phyloP scores from a whole-genome alignment of 1,139 yeast species.

The Blastobotrys niveus region DNA sequence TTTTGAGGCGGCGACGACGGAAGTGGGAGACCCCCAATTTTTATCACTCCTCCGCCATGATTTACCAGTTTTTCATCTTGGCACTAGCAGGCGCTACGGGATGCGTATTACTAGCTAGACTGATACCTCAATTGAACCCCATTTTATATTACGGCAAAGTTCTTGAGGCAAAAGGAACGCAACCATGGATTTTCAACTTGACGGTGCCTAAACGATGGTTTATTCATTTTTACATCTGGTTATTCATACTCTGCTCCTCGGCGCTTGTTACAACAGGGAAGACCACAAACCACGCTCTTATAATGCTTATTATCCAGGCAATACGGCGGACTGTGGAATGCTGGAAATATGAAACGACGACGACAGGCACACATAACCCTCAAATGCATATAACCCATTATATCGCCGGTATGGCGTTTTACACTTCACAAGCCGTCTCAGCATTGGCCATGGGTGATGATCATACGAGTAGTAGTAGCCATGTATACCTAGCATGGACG shows the following conservation, averaged over 20 bases:
- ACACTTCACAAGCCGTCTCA: conserved; percentile 39
- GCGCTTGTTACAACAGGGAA: no score
- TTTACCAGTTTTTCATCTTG: background rate
- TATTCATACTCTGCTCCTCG: conserved; percentile 18
- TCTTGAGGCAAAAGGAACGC: conserved; percentile 6
- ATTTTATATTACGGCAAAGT: conserved; percentile 29
- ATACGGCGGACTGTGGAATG: conserved; percentile 54
- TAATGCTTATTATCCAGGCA: conserved; percentile 45
- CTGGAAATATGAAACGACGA: conserved; percentile 57
- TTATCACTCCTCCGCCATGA: background rate
- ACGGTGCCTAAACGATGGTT: conserved; percentile 48
- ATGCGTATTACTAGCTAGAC: conserved; percentile 29
- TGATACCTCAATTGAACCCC: conserved; percentile 22
- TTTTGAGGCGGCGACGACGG: no score
- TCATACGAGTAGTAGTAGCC: background rate
- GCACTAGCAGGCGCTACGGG: conserved; percentile 10
- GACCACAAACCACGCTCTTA: conserved; percentile 13
- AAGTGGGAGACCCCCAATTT: no score
- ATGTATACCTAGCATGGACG: background rate
- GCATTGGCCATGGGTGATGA: conserved; percentile 17
- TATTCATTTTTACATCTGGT: conserved; percentile 39
- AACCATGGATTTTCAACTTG: conserved; percentile 16
- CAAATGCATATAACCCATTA: conserved; percentile 74
- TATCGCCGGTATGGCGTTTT: conserved; percentile 65
- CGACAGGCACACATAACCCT: conserved; percentile 48